A percentile compares a stretch with the other conserved stretches of the same genome.
Conservation (phyloP, 129 eudicot genomes). For the Artemisia annua region DNA sequence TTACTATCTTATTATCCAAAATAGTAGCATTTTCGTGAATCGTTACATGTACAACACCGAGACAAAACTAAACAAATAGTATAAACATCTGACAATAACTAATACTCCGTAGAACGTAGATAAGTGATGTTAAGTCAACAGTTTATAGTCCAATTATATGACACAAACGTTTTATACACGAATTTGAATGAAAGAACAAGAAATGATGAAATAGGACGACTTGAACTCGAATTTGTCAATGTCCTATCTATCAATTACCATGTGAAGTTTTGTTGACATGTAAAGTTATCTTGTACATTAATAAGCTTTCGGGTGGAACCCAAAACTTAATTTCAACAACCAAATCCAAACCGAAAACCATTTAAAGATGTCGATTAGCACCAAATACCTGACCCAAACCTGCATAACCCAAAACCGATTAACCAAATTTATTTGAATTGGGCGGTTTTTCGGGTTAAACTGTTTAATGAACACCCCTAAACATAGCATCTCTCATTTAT, state of each 20-base stretch:
- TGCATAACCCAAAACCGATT: not conserved
- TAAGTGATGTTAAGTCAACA: too few relatives aligned
- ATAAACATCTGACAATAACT: too few relatives aligned
- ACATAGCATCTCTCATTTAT: too few relatives aligned
- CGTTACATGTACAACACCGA: too few relatives aligned
- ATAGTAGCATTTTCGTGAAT: too few relatives aligned
- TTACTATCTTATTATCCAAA: too few relatives aligned
- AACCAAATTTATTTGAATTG: not conserved
- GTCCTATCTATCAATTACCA: not conserved
- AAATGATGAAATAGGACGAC: not conserved
- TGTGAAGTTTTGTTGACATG: not conserved
- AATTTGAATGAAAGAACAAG: too few relatives aligned
- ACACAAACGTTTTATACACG: too few relatives aligned
- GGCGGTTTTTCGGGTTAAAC: constrained; percentile 10
- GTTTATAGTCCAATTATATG: too few relatives aligned
- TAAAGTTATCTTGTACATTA: not conserved
- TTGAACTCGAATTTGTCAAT: not conserved
- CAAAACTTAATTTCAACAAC: not conserved
- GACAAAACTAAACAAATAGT: too few relatives aligned
- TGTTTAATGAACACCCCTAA: not conserved
- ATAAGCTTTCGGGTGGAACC: not conserved
- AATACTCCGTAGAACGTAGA: too few relatives aligned
- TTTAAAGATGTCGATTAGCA: not conserved
- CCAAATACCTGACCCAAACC: not conserved
- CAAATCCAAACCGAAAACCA: not conserved